phyloP scores from a whole-genome alignment of 345 rosid species.

The Gossypium stocksii region DNA sequence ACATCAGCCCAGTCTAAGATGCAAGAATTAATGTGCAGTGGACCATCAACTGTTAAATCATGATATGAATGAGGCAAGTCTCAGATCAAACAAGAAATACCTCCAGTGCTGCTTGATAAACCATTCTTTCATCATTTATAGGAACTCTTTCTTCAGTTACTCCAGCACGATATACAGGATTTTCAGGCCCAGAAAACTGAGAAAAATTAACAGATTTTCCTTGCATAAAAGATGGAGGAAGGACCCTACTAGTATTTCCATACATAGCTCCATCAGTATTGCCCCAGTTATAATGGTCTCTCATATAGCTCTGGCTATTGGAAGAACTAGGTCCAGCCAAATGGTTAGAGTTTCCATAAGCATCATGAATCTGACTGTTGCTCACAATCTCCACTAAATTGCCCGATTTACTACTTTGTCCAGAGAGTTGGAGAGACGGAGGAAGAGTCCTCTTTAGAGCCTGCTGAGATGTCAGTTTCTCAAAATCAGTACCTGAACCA shows the following conservation, averaged over 20 bases:
- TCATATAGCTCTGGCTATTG: slow-evolving; percentile 34
- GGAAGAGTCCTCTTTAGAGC: slow-evolving; percentile 57
- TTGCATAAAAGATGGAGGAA: slow-evolving; percentile 55
- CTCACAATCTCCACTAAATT: slow-evolving; percentile 30
- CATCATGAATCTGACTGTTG: slow-evolving; percentile 37
- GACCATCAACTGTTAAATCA: neutral
- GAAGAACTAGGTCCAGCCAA: slow-evolving; percentile 35
- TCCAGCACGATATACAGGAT: slow-evolving; percentile 38
- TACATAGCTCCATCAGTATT: slow-evolving; percentile 36
- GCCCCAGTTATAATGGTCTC: slow-evolving; percentile 33
- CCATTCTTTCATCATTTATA: slow-evolving; percentile 64
- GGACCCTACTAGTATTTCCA: slow-evolving; percentile 49
- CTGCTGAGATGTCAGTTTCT: slow-evolving; percentile 55
- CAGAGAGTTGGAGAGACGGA: slow-evolving; percentile 31
- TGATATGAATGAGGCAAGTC: neutral
- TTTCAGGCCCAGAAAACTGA: slow-evolving; percentile 47
- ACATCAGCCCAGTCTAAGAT: neutral
- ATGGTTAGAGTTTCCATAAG: slow-evolving; percentile 27
- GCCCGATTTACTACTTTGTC: slow-evolving; percentile 27
- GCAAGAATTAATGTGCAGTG: neutral
- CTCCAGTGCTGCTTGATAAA: slow-evolving; percentile 92
- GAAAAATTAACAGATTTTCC: slow-evolving; percentile 37
- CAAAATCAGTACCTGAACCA: slow-evolving; percentile 43
- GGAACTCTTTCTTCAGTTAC: slow-evolving; percentile 50
- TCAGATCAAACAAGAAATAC: slow-evolving; percentile 27